Conservation (phyloP, 2,329 filamentous ascomycete genomes). For the Aotearoamyces nothofagi region DNA sequence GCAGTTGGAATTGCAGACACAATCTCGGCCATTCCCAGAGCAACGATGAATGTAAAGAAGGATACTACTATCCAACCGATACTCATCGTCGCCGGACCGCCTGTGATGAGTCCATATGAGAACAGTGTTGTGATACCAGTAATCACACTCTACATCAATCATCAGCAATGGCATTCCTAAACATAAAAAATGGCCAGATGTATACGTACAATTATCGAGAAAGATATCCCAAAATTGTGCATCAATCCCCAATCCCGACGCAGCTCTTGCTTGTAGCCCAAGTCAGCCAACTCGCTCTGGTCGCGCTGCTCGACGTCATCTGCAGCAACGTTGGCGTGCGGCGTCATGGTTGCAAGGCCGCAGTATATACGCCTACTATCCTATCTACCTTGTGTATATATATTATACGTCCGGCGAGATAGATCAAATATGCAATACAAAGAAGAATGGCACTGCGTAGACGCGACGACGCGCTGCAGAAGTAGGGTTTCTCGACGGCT, state of each 20-base stretch:
- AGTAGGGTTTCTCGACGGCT: no score
- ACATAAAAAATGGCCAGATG: not conserved
- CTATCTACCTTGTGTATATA: no score
- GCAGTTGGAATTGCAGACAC: constrained; percentile 41
- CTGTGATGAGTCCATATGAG: constrained; percentile 36
- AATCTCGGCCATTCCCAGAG: constrained; percentile 41
- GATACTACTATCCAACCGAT: constrained; percentile 38
- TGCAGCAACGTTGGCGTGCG: not conserved
- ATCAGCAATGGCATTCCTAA: not conserved
- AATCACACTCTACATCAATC: constrained; percentile 34
- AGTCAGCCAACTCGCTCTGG: constrained; percentile 34
- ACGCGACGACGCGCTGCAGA: no score
- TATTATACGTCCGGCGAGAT: no score
- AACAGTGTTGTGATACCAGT: constrained; percentile 44
- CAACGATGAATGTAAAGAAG: constrained; percentile 39
- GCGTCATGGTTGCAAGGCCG: not conserved
- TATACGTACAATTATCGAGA: constrained; percentile 39
- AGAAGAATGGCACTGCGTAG: no score
- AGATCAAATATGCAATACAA: no score
- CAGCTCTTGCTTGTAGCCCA: constrained; percentile 45
- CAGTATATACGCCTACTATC: no score
- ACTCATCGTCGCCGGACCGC: constrained; percentile 37
- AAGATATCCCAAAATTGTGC: constrained; percentile 47
- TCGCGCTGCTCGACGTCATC: constrained; percentile 18
- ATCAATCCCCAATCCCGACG: constrained; percentile 39